Percentiles rank a stretch among this genome's conserved stretches.
These are phyloP conservation scores for Blastomyces gilchristii DNA, from an alignment of 2,329 filamentous ascomycete genomes.

Conservation along the genomic window DNA sequence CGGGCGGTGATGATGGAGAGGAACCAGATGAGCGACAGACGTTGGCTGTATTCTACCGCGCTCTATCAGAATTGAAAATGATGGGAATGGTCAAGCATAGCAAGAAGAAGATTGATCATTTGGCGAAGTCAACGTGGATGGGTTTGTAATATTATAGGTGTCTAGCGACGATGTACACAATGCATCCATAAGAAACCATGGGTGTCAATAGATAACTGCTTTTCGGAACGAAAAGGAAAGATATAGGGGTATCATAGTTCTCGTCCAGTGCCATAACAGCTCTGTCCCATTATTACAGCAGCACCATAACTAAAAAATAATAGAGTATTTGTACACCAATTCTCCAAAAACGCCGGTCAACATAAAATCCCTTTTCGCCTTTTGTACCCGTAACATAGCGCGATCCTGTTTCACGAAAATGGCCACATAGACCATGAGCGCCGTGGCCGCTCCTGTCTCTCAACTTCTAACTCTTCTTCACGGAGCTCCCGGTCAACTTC, in stretches of 20 bases:
- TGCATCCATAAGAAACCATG: neutral
- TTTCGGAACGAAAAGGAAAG: neutral
- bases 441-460: constrained; percentile 9
- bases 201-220: neutral
- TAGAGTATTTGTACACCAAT: neutral
- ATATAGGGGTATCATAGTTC: constrained; percentile 5
- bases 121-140: constrained; percentile 73
- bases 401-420: constrained; percentile 3
- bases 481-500: constrained; percentile 8
- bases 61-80: constrained; percentile 70
- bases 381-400: neutral
- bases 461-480: constrained; percentile 9
- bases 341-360: constrained; percentile 1
- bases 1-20: constrained; percentile 28
- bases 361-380: neutral
- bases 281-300: neutral
- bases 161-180: neutral
- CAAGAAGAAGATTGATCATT: constrained; percentile 83
- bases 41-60: constrained; percentile 72
- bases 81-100: constrained; percentile 83
- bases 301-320: neutral
- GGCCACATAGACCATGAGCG: constrained; percentile 9
- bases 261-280: neutral
- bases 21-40: constrained; percentile 26
- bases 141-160: constrained; percentile 37